phyloP scores from a whole-genome alignment of 192 early-diverging fungal species.

The Bifiguratus adelaidae region DNA sequence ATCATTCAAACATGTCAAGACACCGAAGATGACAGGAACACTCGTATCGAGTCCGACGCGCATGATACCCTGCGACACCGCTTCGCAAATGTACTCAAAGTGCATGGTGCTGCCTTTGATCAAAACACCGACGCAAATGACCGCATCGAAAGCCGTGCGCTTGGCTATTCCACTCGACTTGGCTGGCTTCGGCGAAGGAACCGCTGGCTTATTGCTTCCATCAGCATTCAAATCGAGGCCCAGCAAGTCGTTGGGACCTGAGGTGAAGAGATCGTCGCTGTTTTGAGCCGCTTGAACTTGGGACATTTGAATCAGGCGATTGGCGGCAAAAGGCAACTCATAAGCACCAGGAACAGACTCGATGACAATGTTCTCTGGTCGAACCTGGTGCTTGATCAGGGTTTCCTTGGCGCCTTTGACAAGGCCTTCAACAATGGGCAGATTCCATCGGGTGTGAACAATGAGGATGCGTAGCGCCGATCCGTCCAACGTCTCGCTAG shows the following conservation, averaged over 20 bases:
- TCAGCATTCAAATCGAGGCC: constrained; percentile 24
- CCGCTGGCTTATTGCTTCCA: not conserved
- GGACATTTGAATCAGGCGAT: constrained; percentile 60
- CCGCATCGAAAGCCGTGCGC: constrained; percentile 70
- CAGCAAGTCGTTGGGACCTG: constrained; percentile 11
- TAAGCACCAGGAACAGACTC: constrained; percentile 84
- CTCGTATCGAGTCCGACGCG: constrained; percentile 84
- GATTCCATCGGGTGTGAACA: constrained; percentile 95
- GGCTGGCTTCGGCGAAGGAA: constrained; percentile 8
- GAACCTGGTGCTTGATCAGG: constrained; percentile 60
- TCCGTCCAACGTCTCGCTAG: constrained; percentile 46
- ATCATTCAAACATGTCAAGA: constrained; percentile 90
- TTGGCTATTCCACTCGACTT: constrained; percentile 7
- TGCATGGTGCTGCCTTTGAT: constrained; percentile 99
- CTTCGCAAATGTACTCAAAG: constrained; percentile 99
- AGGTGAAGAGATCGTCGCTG: constrained; percentile 30
- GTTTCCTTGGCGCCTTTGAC: constrained; percentile 60
- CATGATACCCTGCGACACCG: constrained; percentile 88
- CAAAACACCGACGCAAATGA: constrained; percentile 91
- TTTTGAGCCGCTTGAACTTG: constrained; percentile 43
- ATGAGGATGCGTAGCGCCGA: constrained; percentile 57
- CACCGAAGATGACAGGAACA: constrained; percentile 90
- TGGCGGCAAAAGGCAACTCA: constrained; percentile 88
- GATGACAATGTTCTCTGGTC: constrained; percentile 60
- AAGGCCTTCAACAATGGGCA: constrained; percentile 71